Conservation (phyloP, 495 filamentous ascomycete genomes). For the Cryomyces antarcticus region DNA sequence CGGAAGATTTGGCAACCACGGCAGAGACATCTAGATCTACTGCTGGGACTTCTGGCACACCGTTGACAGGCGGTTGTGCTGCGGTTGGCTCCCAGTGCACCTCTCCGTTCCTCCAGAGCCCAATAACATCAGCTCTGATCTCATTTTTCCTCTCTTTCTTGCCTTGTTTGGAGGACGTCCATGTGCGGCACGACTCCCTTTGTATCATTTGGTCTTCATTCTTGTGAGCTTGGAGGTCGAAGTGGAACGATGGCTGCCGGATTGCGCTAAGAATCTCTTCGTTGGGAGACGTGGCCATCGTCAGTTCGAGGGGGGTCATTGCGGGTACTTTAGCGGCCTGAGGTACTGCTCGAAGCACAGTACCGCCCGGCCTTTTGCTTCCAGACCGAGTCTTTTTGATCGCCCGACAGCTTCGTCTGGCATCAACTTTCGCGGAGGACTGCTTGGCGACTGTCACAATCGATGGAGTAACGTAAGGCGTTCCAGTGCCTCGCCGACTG, state of each 20-base stretch:
- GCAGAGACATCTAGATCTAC: neutral
- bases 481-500: too few relatives aligned
- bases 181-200: too few relatives aligned
- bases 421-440: too few relatives aligned
- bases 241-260: neutral
- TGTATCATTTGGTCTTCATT: too few relatives aligned
- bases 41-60: neutral
- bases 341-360: neutral
- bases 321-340: neutral
- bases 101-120: slow-evolving; percentile 15
- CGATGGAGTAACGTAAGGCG: too few relatives aligned
- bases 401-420: too few relatives aligned
- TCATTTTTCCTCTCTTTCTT: slow-evolving; percentile 4
- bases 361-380: neutral
- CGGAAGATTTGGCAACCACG: neutral
- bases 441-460: too few relatives aligned
- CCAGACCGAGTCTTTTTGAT: too few relatives aligned
- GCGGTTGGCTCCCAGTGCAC: slow-evolving; percentile 11
- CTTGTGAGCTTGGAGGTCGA: too few relatives aligned
- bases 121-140: slow-evolving; percentile 8
- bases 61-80: neutral
- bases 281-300: slow-evolving; percentile 17
- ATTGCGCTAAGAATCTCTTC: slow-evolving; percentile 13
- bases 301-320: slow-evolving; percentile 13
- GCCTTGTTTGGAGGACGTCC: neutral